These are phyloP conservation scores for Cyclotella choctawhatcheeana DNA, from an alignment of 108 stramenopile species.

Conservation along the genomic window DNA sequence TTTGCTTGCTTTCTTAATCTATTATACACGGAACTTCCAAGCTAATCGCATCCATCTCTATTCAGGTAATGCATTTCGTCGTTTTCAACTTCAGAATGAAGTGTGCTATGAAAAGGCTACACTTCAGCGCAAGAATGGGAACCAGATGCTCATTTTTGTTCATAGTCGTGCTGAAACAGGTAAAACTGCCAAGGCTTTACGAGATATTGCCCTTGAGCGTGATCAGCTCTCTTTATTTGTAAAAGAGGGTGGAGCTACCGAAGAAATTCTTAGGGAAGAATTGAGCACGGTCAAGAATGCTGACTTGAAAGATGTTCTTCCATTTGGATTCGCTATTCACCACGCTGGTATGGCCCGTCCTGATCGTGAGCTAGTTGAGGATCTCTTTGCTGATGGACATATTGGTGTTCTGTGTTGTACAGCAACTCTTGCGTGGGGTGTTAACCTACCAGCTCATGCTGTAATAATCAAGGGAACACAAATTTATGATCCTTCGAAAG, in stretches of 20 bases:
- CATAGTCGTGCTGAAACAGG: constrained; percentile 98
- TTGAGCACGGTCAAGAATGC: constrained; percentile 84
- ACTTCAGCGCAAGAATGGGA: constrained; percentile 83
- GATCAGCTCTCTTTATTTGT: constrained; percentile 91
- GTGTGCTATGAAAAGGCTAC: constrained; percentile 98
- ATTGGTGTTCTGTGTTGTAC: constrained; percentile 96
- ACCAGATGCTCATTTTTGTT: constrained; percentile 98
- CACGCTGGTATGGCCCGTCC: constrained; percentile 97
- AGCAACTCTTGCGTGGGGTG: constrained; percentile 99
- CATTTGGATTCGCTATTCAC: constrained; percentile 98
- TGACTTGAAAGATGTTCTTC: constrained; percentile 94
- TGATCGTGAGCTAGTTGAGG: constrained; percentile 98
- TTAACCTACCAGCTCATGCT: constrained; percentile 98
- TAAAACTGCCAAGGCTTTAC: constrained; percentile 96
- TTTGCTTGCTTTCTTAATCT: no score
- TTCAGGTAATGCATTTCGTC: constrained; percentile 91
- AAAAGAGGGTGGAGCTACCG: constrained; percentile 88
- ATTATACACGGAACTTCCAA: no score
- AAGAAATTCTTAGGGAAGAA: constrained; percentile 94
- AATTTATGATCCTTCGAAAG: constrained; percentile 97
- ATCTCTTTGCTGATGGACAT: constrained; percentile 96
- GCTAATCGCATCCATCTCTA: not conserved
- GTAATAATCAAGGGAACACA: constrained; percentile 99
- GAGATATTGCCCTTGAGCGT: constrained; percentile 92
- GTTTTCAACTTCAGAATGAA: constrained; percentile 98